phyloP scores from a whole-genome alignment of 495 filamentous ascomycete genomes.

The Penicillium ochrochloron region DNA sequence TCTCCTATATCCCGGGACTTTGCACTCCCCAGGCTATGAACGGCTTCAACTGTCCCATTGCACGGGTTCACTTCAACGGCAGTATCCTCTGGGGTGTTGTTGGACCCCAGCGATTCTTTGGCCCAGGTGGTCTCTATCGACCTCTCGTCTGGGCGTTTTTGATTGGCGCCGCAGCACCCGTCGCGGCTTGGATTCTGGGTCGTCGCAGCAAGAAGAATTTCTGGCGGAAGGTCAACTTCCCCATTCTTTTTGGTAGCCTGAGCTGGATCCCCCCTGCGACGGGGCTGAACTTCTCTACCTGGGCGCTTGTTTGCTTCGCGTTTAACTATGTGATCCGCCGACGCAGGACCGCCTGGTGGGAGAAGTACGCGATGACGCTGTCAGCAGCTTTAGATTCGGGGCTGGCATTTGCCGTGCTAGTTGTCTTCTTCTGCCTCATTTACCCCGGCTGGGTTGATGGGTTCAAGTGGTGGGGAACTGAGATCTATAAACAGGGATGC shows the following conservation, averaged over 20 bases:
- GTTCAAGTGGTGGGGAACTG: conserved; percentile 38
- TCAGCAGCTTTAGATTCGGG: conserved; percentile 83
- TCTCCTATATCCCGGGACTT: conserved; percentile 71
- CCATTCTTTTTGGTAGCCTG: conserved; percentile 46
- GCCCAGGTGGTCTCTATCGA: conserved; percentile 67
- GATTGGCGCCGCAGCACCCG: conserved; percentile 70
- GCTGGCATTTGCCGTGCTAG: conserved; percentile 74
- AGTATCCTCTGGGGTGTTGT: conserved; percentile 89
- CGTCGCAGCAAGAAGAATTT: conserved; percentile 54
- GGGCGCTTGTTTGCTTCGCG: conserved; percentile 70
- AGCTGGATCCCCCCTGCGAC: conserved; percentile 81
- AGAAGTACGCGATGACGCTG: conserved; percentile 87
- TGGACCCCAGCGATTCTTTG: conserved; percentile 74
- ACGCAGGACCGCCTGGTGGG: conserved; percentile 75
- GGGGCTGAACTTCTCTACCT: conserved; percentile 37
- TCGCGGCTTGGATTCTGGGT: conserved; percentile 65
- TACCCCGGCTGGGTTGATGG: conserved; percentile 35
- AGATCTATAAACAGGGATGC: conserved; percentile 39
- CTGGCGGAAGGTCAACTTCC: conserved; percentile 48
- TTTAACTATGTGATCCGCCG: conserved; percentile 78
- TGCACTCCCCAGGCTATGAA: conserved; percentile 80
- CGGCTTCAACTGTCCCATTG: conserved; percentile 86
- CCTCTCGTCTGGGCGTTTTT: conserved; percentile 70
- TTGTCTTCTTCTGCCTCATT: conserved; percentile 73
- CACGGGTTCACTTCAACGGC: conserved; percentile 88